Evolutionary conservation across 148 eudicot species (phyloP), one percentile per base, ranked within the genome.

Genomic region (Rhododendron henanense): DNA sequence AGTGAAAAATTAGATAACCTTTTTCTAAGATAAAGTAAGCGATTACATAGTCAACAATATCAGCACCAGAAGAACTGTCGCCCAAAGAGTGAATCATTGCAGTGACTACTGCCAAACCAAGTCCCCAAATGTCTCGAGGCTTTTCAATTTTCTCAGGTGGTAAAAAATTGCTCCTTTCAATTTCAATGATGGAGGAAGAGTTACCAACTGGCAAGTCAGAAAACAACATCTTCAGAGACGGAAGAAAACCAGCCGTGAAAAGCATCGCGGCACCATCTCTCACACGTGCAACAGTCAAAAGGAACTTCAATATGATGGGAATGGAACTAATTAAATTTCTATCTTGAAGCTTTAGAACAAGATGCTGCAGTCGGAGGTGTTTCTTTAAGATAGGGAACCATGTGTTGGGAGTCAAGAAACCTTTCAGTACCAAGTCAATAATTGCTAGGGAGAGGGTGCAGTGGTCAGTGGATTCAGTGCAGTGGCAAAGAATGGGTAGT

Each of bases 341-440:
- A 88, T 93, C 92, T 83, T 90, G 92, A 86, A 97, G 96, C 89
- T 88, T 95, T 86, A 83, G 90, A 88, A 95, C 84, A 82, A 95
- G 89, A 85, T 90, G 90, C 51, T 93, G 96, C 85, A 93, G 57
- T 47, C 82, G 93, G 81, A 97, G 93, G 92, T 94, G 92, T 83
- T 93, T 92, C 91, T 92, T 91, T 78, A 96, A 90, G 81, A 95
- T 86, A 41, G 99, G 98, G 47, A 94, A 87, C 99, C 99, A 97
- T 45, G 96, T 90, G 61, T 83, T 85, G 23, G 96, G 97, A 47
- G 93, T 86, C 83, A 89, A 85, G 71, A 93, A 92, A 35, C 88
- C 88, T 90, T 90, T 94, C 82, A 94, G 82, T 81, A 97, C 92
- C 31, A 91, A 80, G 85, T 97, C 95, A 69, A 94, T 92, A 76